phyloP scores from a whole-genome alignment of 208 protist genomes.

The Trypanosoma grayi region DNA sequence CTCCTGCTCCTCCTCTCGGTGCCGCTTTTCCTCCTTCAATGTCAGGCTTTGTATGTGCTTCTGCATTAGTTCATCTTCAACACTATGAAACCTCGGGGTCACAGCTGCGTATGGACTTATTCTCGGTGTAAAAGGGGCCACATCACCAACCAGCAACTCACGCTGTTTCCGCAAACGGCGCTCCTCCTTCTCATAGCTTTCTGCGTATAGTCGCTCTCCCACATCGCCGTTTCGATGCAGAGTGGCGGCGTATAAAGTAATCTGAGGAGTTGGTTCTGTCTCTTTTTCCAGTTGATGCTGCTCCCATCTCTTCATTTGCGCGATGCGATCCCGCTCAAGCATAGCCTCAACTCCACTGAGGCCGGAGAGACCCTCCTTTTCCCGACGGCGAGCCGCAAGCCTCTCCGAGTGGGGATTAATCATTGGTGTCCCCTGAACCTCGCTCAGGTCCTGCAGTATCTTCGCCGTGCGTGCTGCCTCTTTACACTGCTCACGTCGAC shows the following conservation, averaged over 20 bases:
- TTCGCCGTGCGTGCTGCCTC: slow-evolving; percentile 13
- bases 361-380: slow-evolving; percentile 30
- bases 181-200: slow-evolving; percentile 37
- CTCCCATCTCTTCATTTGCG: slow-evolving; percentile 29
- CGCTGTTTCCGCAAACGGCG: slow-evolving; percentile 38
- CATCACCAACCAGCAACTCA: slow-evolving; percentile 10
- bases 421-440: slow-evolving; percentile 26
- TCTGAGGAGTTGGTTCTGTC: slow-evolving; percentile 20
- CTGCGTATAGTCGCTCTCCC: slow-evolving; percentile 48
- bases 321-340: slow-evolving; percentile 27
- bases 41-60: slow-evolving; percentile 29
- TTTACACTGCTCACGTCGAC: slow-evolving; percentile 25
- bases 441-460: slow-evolving; percentile 22
- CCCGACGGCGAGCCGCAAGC: slow-evolving; percentile 37
- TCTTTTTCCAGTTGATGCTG: slow-evolving; percentile 13
- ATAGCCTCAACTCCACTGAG: slow-evolving; percentile 27
- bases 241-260: slow-evolving; percentile 56
- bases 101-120: slow-evolving; percentile 43
- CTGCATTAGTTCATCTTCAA: slow-evolving; percentile 37
- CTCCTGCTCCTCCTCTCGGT: slow-evolving; percentile 16
- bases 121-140: slow-evolving; percentile 38
- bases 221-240: slow-evolving; percentile 43
- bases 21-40: slow-evolving; percentile 12
- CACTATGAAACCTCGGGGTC: slow-evolving; percentile 17
- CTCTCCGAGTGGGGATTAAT: slow-evolving; percentile 49